A percentile compares a stretch with the other conserved stretches of the same genome.
Conservation (phyloP, 768 basidiomycete genomes). For the Hysterangium stoloniferum region DNA sequence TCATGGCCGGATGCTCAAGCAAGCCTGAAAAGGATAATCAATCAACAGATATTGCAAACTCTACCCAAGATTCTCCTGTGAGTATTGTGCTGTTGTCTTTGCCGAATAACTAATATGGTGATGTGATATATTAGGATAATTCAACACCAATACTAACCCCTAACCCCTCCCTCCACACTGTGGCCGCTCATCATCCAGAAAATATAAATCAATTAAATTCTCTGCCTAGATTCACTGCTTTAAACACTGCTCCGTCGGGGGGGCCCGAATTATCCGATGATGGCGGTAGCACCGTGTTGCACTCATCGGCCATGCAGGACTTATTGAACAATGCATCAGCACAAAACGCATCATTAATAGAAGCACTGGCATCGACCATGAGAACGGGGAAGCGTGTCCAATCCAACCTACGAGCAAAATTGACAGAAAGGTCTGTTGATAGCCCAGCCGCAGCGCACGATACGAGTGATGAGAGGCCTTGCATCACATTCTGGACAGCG, state of each 20-base stretch:
- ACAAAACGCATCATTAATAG: background rate
- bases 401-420: background rate
- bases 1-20: background rate
- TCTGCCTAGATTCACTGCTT: background rate
- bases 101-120: too few species aligned
- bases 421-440: too few species aligned
- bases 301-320: background rate
- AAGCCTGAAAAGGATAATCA: background rate
- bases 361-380: background rate
- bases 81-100: too few species aligned
- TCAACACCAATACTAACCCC: too few species aligned
- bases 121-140: too few species aligned
- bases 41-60: too few species aligned
- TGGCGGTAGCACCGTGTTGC: too few species aligned
- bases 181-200: conserved; percentile 40
- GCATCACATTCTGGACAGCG: background rate
- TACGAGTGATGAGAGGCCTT: background rate
- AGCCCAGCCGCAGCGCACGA: background rate
- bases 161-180: conserved; percentile 35
- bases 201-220: background rate
- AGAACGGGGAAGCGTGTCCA: background rate
- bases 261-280: too few species aligned
- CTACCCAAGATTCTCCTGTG: too few species aligned
- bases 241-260: too few species aligned
- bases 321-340: background rate